Percentiles rank a stretch among this genome's conserved stretches.
Evolutionary conservation across 257 asterid species (phyloP).

Genomic region (Solanum arcanum): DNA sequence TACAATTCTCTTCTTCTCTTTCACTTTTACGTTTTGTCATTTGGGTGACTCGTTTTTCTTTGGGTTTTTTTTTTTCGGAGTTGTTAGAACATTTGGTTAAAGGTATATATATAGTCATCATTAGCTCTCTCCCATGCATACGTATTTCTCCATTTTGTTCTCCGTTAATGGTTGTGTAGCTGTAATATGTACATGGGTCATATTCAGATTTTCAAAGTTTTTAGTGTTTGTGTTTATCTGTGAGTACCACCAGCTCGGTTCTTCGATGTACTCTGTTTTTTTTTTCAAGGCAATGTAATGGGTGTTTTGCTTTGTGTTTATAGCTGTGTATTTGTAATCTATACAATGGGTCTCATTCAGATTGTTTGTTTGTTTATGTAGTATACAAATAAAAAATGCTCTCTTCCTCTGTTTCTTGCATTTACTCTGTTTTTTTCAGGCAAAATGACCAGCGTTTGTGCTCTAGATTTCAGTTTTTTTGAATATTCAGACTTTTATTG

Average conservation of each 20-base stretch:
- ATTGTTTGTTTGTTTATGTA: background rate
- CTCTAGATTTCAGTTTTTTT: background rate
- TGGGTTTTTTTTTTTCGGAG: background rate
- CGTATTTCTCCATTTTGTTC: background rate
- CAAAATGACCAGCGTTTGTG: background rate
- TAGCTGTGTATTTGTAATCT: background rate
- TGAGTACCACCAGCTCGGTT: background rate
- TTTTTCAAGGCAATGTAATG: background rate
- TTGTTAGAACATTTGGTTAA: background rate
- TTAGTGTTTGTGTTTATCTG: background rate
- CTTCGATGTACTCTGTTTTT: too few relatives aligned
- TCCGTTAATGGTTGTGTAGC: background rate
- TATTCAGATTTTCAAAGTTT: background rate
- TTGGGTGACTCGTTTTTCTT: background rate
- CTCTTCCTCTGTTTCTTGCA: background rate
- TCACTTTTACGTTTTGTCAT: background rate
- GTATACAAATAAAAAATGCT: background rate
- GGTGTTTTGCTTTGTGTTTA: background rate
- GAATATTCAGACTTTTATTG: background rate
- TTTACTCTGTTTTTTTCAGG: background rate
- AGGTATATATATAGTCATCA: background rate
- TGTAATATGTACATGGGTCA: background rate
- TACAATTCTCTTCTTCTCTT: background rate
- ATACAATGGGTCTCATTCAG: background rate
- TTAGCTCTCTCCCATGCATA: background rate